phyloP scores from a whole-genome alignment of 2,329 filamentous ascomycete genomes.

The Didymellaceae sp. region DNA sequence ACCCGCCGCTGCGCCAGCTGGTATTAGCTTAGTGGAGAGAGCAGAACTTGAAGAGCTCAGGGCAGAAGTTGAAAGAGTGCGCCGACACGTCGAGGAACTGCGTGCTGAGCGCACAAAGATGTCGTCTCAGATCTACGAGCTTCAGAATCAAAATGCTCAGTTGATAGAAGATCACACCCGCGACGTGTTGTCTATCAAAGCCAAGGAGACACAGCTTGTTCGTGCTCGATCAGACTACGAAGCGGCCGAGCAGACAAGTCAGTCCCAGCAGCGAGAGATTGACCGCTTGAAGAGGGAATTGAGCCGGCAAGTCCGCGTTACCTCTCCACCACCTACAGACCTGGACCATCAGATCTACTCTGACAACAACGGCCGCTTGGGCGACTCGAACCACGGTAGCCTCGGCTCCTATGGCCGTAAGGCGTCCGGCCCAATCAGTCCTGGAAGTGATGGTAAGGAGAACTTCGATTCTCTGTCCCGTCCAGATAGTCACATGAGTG shows the following conservation, averaged over 20 bases:
- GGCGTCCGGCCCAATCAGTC: constrained; percentile 40
- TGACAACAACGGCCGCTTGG: constrained; percentile 54
- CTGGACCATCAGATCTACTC: constrained; percentile 58
- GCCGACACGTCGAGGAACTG: constrained; percentile 78
- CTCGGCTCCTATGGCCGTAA: constrained; percentile 50
- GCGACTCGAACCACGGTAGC: constrained; percentile 42
- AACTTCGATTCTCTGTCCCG: constrained; percentile 50
- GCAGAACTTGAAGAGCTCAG: constrained; percentile 93
- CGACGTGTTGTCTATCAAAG: constrained; percentile 94
- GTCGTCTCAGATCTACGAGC: constrained; percentile 85
- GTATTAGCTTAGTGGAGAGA: constrained; percentile 78
- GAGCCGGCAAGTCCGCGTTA: constrained; percentile 59
- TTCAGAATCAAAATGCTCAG: constrained; percentile 96
- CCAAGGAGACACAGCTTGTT: constrained; percentile 96
- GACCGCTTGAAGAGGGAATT: constrained; percentile 91
- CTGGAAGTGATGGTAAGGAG: constrained; percentile 56
- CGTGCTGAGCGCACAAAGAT: constrained; percentile 82
- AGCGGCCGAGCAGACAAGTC: constrained; percentile 83
- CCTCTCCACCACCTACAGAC: constrained; percentile 62
- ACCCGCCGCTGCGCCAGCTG: constrained; percentile 60
- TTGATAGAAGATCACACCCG: constrained; percentile 97
- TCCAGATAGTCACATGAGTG: constrained; percentile 44
- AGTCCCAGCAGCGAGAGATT: constrained; percentile 83
- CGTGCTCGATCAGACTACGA: constrained; percentile 90
- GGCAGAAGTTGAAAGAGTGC: constrained; percentile 78